These are phyloP conservation scores for Dioscorea zingiberensis DNA, from an alignment of 106 monocot species.

Conservation along the genomic window DNA sequence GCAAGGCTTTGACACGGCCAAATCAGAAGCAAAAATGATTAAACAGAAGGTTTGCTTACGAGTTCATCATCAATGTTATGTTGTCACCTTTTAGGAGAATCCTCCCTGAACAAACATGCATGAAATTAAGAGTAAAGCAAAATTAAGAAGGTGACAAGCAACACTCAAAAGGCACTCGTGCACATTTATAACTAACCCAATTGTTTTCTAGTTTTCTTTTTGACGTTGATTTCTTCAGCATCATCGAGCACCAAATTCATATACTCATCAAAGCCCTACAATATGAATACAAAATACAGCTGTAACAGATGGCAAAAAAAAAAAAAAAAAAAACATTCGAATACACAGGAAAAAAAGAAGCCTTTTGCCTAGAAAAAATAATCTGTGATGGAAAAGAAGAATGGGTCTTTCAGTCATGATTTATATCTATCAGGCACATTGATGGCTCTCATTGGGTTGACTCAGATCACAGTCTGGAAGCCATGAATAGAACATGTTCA, in stretches of 20 bases:
- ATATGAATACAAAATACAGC: not conserved
- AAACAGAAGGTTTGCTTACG: not conserved
- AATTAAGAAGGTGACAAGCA: not conserved
- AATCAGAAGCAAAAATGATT: not conserved
- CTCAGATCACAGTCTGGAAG: too few species aligned
- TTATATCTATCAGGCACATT: too few species aligned
- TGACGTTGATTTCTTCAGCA: slow-evolving; percentile 18
- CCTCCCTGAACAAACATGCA: slow-evolving; percentile 5
- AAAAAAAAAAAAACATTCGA: not conserved
- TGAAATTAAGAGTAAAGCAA: not conserved
- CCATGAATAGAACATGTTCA: too few species aligned
- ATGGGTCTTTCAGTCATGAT: too few species aligned
- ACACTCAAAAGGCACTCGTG: not conserved
- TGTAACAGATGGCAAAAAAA: not conserved
- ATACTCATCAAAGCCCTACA: slow-evolving; percentile 22
- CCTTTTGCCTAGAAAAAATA: too few species aligned
- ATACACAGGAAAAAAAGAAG: too few species aligned
- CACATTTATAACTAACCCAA: slow-evolving; percentile 3
- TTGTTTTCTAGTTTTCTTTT: slow-evolving; percentile 15
- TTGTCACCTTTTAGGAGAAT: slow-evolving; percentile 20
- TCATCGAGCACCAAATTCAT: slow-evolving; percentile 15
- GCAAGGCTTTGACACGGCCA: too few species aligned
- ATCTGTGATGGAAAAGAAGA: too few species aligned
- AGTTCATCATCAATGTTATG: slow-evolving; percentile 19
- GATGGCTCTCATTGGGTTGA: too few species aligned